phyloP scores from a whole-genome alignment of 108 stramenopile species.

The Discostella pseudostelligera region DNA sequence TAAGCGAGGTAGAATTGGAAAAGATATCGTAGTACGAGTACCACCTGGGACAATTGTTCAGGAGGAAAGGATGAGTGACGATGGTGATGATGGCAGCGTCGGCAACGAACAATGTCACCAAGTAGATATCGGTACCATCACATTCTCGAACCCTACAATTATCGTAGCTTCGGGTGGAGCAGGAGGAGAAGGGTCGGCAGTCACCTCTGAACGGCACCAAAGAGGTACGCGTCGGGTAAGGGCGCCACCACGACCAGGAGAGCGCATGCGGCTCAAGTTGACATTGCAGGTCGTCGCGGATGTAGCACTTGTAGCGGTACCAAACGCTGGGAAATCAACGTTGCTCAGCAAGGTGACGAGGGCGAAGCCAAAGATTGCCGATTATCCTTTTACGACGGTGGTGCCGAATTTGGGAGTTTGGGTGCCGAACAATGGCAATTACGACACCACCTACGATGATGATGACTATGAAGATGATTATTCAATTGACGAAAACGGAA shows the following conservation, averaged over 20 bases:
- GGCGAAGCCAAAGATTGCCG: conserved; percentile 96
- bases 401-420: conserved; percentile 96
- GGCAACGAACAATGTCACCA: conserved; percentile 1
- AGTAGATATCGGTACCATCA: conserved; percentile 49
- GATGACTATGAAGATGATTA: conserved; percentile 9
- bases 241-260: conserved; percentile 70
- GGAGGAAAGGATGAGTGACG: conserved; percentile 55
- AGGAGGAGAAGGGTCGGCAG: conserved; percentile 69
- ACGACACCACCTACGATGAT: conserved; percentile 16
- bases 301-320: conserved; percentile 94
- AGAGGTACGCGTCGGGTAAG: conserved; percentile 77
- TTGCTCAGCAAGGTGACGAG: conserved; percentile 86
- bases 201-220: conserved; percentile 50
- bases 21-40: conserved; percentile 77
- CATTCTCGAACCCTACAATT: conserved; percentile 45
- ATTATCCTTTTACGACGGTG: conserved; percentile 96
- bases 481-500: conserved; percentile 24
- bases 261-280: conserved; percentile 76
- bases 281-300: conserved; percentile 96
- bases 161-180: conserved; percentile 69
- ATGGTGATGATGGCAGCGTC: conserved; percentile 20
- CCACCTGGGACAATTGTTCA: conserved; percentile 95
- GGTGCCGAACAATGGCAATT: conserved; percentile 48
- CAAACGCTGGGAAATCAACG: conserved; percentile 96
- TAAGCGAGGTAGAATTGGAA: conserved; percentile 67